phyloP scores from a whole-genome alignment of 805 yeast species.

The Starmerella stigmatis region DNA sequence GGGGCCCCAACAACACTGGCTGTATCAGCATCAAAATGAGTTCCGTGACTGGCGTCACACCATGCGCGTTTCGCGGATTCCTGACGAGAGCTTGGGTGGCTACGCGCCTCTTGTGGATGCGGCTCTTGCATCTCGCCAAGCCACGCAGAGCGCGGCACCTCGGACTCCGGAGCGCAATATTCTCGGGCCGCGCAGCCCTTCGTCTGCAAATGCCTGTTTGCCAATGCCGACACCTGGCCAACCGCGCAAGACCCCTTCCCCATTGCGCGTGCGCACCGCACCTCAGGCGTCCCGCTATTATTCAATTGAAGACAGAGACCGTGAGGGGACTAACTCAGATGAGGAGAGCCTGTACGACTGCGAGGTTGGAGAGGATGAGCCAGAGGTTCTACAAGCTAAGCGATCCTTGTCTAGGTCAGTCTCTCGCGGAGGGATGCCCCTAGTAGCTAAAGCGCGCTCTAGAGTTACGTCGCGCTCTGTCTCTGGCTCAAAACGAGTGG shows the following conservation, averaged over 20 bases:
- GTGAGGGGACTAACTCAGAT: slow-evolving; percentile 35
- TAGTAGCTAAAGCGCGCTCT: neutral
- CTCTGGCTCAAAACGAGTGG: slow-evolving; percentile 2
- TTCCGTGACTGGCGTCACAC: slow-evolving; percentile 94
- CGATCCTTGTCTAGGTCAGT: neutral
- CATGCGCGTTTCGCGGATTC: slow-evolving; percentile 62
- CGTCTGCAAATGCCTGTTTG: slow-evolving; percentile 63
- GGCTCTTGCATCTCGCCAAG: slow-evolving; percentile 16
- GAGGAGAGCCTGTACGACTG: slow-evolving; percentile 30
- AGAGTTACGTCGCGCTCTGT: slow-evolving; percentile 7
- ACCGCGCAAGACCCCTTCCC: slow-evolving; percentile 54
- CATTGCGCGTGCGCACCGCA: slow-evolving; percentile 13
- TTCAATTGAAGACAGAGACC: slow-evolving; percentile 4
- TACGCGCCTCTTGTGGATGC: slow-evolving; percentile 30
- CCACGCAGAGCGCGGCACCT: slow-evolving; percentile 29
- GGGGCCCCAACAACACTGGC: slow-evolving; percentile 99
- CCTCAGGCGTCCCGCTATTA: slow-evolving; percentile 17
- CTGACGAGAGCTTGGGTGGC: slow-evolving; percentile 37
- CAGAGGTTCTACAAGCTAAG: slow-evolving; percentile 10
- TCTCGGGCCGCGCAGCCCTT: slow-evolving; percentile 42
- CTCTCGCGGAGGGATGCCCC: slow-evolving; percentile 4
- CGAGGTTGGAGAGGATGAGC: slow-evolving; percentile 15
- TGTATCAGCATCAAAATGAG: slow-evolving; percentile 88
- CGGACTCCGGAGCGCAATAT: slow-evolving; percentile 71
- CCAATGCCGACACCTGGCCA: slow-evolving; percentile 95